Evolutionary conservation across 169 alveolate genomes (phyloP).

Genomic region (Plasmodium billcollinsi): DNA sequence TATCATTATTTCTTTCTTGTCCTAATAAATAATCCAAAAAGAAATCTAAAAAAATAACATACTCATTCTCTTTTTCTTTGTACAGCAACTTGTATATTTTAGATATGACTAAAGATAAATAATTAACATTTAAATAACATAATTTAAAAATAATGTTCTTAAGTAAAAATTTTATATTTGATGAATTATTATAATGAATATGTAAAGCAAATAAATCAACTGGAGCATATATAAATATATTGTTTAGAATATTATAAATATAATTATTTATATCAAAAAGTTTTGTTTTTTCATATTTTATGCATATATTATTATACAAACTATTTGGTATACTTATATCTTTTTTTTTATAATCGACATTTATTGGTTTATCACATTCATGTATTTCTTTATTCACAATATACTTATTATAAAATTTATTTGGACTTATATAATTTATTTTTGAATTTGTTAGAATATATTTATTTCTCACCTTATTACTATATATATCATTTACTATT

Average conservation of each 20-base stretch:
- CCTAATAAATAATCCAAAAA: slow-evolving; percentile 58
- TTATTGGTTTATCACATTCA: too few species aligned
- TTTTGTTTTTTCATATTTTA: not conserved
- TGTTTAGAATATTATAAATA: slow-evolving; percentile 34
- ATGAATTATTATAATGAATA: slow-evolving; percentile 38
- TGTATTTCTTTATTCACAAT: not conserved
- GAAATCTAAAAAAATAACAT: slow-evolving; percentile 27
- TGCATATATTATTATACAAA: not conserved
- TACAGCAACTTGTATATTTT: slow-evolving; percentile 10
- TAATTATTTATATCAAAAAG: slow-evolving; percentile 39
- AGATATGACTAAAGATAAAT: slow-evolving; percentile 33
- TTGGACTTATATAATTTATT: slow-evolving; percentile 25
- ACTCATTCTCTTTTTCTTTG: slow-evolving; percentile 32
- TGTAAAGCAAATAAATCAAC: slow-evolving; percentile 55
- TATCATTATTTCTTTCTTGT: slow-evolving; percentile 21
- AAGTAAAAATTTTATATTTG: slow-evolving; percentile 31
- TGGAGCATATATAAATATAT: slow-evolving; percentile 43
- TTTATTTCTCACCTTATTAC: not conserved
- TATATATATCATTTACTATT: too few species aligned
- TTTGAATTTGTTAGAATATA: slow-evolving; percentile 3
- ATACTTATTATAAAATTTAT: not conserved
- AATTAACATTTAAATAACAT: slow-evolving; percentile 18
- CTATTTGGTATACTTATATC: not conserved
- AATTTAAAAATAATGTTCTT: slow-evolving; percentile 44
- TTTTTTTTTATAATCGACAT: too few species aligned